phyloP scores from a whole-genome alignment of 169 alveolate species.

The Babesia ovis region DNA sequence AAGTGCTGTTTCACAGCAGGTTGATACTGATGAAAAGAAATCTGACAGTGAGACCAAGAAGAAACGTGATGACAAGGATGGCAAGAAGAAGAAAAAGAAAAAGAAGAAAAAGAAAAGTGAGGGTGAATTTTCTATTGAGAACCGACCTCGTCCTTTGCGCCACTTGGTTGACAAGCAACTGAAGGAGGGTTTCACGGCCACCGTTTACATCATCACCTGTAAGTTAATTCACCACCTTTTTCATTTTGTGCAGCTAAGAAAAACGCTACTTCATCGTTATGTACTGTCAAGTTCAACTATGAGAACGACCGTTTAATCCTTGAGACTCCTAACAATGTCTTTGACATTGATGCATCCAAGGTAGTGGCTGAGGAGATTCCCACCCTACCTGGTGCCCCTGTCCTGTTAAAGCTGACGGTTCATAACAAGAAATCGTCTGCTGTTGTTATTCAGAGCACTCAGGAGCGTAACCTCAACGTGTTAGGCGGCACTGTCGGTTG shows the following conservation, averaged over 20 bases:
- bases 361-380: slow-evolving; percentile 58
- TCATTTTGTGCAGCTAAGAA: slow-evolving; percentile 31
- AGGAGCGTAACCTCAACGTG: slow-evolving; percentile 36
- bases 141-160: slow-evolving; percentile 40
- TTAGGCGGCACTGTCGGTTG: slow-evolving; percentile 66
- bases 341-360: slow-evolving; percentile 45
- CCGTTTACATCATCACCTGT: slow-evolving; percentile 55
- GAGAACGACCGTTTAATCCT: slow-evolving; percentile 38
- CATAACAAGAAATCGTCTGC: slow-evolving; percentile 28
- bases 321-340: slow-evolving; percentile 23
- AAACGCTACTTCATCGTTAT: slow-evolving; percentile 47
- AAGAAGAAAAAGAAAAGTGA: slow-evolving; percentile 9
- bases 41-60: neutral
- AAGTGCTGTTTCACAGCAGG: too few relatives aligned
- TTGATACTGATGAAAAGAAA: neutral
- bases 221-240: slow-evolving; percentile 10
- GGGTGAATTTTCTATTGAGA: neutral
- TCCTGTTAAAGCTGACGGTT: slow-evolving; percentile 39
- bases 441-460: slow-evolving; percentile 39
- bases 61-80: slow-evolving; percentile 10
- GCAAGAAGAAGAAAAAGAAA: slow-evolving; percentile 1
- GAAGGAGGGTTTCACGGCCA: slow-evolving; percentile 58
- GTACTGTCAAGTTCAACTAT: slow-evolving; percentile 51
- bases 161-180: slow-evolving; percentile 35
- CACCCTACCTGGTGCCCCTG: slow-evolving; percentile 38